Conservation (phyloP, 2,329 filamentous ascomycete species). For the Gnomoniopsis smithogilvyi region DNA sequence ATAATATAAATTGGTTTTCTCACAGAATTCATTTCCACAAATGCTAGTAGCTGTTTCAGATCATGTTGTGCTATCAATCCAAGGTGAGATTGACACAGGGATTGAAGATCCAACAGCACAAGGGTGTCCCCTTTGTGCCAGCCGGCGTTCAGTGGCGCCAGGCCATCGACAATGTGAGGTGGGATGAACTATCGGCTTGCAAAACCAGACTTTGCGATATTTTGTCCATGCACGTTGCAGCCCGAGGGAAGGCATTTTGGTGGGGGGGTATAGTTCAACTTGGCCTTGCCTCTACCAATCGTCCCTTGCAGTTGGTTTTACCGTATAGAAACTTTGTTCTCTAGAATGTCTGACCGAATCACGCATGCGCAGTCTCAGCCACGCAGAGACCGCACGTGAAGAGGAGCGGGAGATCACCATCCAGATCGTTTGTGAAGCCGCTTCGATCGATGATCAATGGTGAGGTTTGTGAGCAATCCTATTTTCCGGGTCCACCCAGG, state of each 20-base stretch:
- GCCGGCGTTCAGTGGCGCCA: not conserved
- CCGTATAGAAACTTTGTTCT: too few relatives aligned
- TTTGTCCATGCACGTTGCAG: too few relatives aligned
- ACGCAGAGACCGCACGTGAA: too few relatives aligned
- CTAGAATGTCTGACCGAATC: too few relatives aligned
- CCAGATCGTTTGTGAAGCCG: not conserved
- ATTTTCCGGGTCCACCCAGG: not conserved
- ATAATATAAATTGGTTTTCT: not conserved
- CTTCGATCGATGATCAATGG: not conserved
- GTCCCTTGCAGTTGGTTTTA: too few relatives aligned
- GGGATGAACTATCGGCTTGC: too few relatives aligned
- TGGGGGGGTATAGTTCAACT: too few relatives aligned
- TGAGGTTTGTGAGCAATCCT: not conserved
- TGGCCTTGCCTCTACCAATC: too few relatives aligned
- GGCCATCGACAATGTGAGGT: too few relatives aligned
- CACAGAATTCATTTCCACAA: not conserved
- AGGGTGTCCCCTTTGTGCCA: not conserved
- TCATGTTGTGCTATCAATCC: not conserved
- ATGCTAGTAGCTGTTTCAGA: not conserved
- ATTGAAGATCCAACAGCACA: not conserved
- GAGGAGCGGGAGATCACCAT: not conserved
- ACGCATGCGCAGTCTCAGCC: too few relatives aligned
- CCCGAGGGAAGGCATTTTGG: too few relatives aligned
- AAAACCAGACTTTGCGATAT: too few relatives aligned
- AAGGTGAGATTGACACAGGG: not conserved